Evolutionary conservation across 176 grass and related monocot genomes (phyloP).

Genomic region (Tillandsia leiboldiana): DNA sequence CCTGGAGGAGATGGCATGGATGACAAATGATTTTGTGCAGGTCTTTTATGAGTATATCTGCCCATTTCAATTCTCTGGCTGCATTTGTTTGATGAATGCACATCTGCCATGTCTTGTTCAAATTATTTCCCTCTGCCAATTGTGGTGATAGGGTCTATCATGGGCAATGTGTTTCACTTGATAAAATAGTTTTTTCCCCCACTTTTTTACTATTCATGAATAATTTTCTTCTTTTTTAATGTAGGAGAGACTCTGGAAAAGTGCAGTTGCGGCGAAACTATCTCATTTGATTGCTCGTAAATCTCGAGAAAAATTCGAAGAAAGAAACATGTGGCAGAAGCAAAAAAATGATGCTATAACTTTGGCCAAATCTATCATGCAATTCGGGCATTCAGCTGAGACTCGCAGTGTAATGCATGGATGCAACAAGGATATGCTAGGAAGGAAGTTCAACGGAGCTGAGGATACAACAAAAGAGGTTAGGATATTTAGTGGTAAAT

Average conservation of each 20-base stretch:
- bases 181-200: background rate
- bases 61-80: background rate
- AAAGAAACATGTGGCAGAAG: slow-evolving; percentile 48
- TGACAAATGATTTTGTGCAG: slow-evolving; percentile 98
- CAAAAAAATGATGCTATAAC: slow-evolving; percentile 61
- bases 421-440: slow-evolving; percentile 16
- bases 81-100: background rate
- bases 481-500: slow-evolving; percentile 21
- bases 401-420: slow-evolving; percentile 25
- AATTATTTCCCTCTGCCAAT: background rate
- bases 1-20: slow-evolving; percentile 96
- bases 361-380: slow-evolving; percentile 49
- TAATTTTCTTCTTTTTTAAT: too few species aligned
- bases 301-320: slow-evolving; percentile 55
- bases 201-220: background rate
- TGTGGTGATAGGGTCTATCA: background rate
- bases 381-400: slow-evolving; percentile 61
- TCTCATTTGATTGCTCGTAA: slow-evolving; percentile 45
- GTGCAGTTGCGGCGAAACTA: slow-evolving; percentile 44
- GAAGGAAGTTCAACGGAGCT: slow-evolving; percentile 24
- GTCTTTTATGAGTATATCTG: slow-evolving; percentile 22
- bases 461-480: slow-evolving; percentile 34
- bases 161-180: too few species aligned
- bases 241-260: slow-evolving; percentile 93
- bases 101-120: background rate